A percentile compares a stretch with the other conserved stretches of the same genome.
phyloP scores from a whole-genome alignment of 2,329 filamentous ascomycete genomes.

The Polytolypa hystricis region DNA sequence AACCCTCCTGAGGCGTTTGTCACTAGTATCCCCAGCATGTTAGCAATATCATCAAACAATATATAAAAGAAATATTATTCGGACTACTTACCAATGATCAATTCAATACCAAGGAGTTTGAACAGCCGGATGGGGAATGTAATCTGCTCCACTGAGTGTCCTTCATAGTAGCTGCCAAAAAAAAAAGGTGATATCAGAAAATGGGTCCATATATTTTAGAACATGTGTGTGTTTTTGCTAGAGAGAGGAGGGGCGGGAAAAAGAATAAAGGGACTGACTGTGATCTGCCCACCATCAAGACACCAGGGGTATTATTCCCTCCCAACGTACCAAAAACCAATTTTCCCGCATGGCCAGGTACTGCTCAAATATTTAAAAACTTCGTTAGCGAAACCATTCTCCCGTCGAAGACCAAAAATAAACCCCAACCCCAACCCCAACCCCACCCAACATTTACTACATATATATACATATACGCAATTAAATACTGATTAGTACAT shows the following conservation, averaged over 20 bases:
- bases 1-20: conserved; percentile 58
- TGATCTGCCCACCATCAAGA: conserved; percentile 53
- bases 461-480: too few relatives aligned
- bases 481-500: conserved; percentile 19
- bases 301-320: conserved; percentile 43
- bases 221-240: too few relatives aligned
- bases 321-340: conserved; percentile 53
- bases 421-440: too few relatives aligned
- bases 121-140: conserved; percentile 56
- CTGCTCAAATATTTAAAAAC: conserved; percentile 17
- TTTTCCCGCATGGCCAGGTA: conserved; percentile 53
- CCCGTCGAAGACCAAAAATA: too few relatives aligned
- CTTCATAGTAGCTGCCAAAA: conserved; percentile 51
- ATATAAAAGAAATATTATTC: background rate
- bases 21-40: conserved; percentile 28
- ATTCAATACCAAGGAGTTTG: conserved; percentile 50
- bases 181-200: background rate
- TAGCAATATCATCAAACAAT: conserved; percentile 1
- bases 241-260: background rate
- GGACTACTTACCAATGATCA: conserved; percentile 43
- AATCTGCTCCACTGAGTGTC: conserved; percentile 50
- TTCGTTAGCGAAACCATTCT: too few relatives aligned
- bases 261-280: conserved; percentile 41
- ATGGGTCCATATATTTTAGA: too few relatives aligned
- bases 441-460: too few relatives aligned